These are phyloP conservation scores for Sordaria brevicollis DNA, from an alignment of 495 filamentous ascomycete genomes.

Conservation along the genomic window DNA sequence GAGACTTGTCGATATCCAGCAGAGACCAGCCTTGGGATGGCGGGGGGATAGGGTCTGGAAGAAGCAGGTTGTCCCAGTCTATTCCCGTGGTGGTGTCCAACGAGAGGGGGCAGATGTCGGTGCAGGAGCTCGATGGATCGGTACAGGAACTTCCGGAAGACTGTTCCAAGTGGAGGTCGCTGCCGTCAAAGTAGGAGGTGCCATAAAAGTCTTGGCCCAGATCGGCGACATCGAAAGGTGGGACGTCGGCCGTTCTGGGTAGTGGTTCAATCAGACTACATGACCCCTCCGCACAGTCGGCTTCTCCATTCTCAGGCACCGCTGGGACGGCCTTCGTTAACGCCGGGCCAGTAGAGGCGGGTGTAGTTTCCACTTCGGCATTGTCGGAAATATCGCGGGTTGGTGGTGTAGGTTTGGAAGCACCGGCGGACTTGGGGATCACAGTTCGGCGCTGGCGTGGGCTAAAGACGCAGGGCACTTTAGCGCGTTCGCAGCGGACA, in stretches of 20 bases:
- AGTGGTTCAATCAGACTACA: neutral
- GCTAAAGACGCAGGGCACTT: conserved; percentile 5
- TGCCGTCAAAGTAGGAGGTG: neutral
- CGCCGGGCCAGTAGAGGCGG: neutral
- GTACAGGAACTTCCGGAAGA: neutral
- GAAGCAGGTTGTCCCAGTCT: neutral
- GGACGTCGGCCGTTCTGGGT: neutral
- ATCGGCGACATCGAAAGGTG: neutral
- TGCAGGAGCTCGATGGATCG: neutral
- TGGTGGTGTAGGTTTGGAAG: neutral
- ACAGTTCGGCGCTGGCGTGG: conserved; percentile 1
- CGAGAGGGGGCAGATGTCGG: neutral
- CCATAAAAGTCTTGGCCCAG: neutral
- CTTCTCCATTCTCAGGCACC: neutral
- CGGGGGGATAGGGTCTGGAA: neutral
- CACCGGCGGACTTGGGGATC: neutral
- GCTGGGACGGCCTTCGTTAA: neutral
- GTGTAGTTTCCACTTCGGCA: neutral
- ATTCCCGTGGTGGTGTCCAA: neutral
- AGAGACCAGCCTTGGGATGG: neutral
- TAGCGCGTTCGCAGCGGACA: conserved; percentile 1
- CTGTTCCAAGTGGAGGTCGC: neutral
- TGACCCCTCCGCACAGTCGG: neutral
- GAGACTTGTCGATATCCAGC: neutral
- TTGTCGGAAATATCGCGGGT: neutral